Evolutionary conservation across 805 yeast species (phyloP).

Genomic region (Starmerella lactis-condensi): DNA sequence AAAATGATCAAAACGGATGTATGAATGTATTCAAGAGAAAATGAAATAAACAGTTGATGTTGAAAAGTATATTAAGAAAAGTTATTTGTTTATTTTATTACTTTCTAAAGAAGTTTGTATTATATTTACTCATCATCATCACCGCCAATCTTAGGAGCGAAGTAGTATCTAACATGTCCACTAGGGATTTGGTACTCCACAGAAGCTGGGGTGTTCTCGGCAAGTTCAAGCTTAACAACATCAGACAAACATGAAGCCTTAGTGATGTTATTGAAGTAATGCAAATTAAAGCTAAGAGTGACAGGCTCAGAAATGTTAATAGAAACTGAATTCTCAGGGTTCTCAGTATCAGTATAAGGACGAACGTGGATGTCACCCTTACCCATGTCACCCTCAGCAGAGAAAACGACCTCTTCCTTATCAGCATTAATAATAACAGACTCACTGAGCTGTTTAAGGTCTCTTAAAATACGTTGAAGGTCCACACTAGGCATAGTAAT

Average conservation of each 20-base stretch:
- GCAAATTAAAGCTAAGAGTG: conserved; percentile 74
- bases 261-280: conserved; percentile 76
- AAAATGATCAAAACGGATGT: too few relatives aligned
- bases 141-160: conserved; percentile 73
- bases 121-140: conserved; percentile 75
- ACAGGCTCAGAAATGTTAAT: conserved; percentile 76
- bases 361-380: conserved; percentile 71
- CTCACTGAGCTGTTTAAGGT: conserved; percentile 71
- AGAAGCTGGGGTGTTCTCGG: conserved; percentile 82
- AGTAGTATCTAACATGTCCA: conserved; percentile 85
- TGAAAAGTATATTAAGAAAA: too few relatives aligned
- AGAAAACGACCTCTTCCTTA: conserved; percentile 79
- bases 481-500: conserved; percentile 76
- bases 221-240: conserved; percentile 64
- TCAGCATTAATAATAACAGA: conserved; percentile 70
- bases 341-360: conserved; percentile 63
- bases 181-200: conserved; percentile 81
- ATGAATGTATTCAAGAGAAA: too few relatives aligned
- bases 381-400: conserved; percentile 82
- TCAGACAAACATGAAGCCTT: conserved; percentile 69
- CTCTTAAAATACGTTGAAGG: conserved; percentile 77
- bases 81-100: too few relatives aligned
- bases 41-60: too few relatives aligned
- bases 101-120: too few relatives aligned
- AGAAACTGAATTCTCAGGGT: conserved; percentile 51